Evolutionary conservation across 108 stramenopile genomes (phyloP), one percentile per base, ranked within the genome.

Genomic region (Chaetoceros muelleri): DNA sequence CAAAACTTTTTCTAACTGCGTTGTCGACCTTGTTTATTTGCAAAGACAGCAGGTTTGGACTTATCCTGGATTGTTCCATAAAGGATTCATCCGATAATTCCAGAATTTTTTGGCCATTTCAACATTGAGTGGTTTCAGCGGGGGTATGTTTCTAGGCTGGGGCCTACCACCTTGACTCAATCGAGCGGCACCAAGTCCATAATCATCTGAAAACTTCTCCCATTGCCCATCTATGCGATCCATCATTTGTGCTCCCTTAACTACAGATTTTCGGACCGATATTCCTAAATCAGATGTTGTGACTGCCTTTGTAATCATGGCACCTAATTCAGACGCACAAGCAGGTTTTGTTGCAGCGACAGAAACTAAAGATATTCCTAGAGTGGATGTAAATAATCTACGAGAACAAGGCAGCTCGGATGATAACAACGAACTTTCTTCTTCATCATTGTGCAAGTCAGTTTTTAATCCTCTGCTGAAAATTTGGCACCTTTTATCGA

Each of bases 231-330:
- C 90, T 17, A 80, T 29, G 30, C 68, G 64, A 60, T 92, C 90
- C 26, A 87, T 82, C 24, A 81, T 40, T 59, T 84, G 86, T 16
- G 90, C 90, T 21, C 86, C 90, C 22, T 66, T 71, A 1, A 92
- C 90, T 16, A 87, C 85, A 20, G 80, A 76, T 30, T 59, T 60
- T 40, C 80, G 72, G 0, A 81, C 75, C 18, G 73, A 68, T 22
- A 81, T 55, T n/a, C 80, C 80, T 2, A 81, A 24, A 61, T 81
- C 80, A 16, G 69, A 71, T 25, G 69, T 70, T 5, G 80, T 81
- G 18, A 81, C 75, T 3, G 70, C 75, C 34, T 67, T 46, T 23
- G 65, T 81, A 45, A 81, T 76, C 13, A 65, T 52, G 1, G 73
- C 70, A 27, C 79, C 79, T 3, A 80, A 65, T 61, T 80, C 79